Evolutionary conservation across 2,329 filamentous ascomycete genomes (phyloP), one percentile per base, ranked within the genome.

Genomic region (Dothistroma septosporum): DNA sequence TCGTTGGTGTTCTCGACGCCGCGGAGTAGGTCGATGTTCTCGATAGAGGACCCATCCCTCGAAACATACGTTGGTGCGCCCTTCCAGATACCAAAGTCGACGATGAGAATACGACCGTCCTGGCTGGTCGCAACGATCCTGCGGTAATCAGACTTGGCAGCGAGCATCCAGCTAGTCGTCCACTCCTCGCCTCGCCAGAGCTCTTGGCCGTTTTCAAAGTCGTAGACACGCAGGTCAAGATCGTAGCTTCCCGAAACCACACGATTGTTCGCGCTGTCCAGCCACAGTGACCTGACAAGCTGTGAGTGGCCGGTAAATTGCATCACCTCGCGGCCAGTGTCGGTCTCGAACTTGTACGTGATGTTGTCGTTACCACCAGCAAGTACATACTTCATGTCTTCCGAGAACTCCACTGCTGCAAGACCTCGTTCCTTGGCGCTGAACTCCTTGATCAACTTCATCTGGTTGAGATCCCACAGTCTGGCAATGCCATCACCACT

Each of bases 81-180:
- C 52, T 69, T 68, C 55, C 64, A 60, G 19, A 72, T 66, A 19
- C 85, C 94, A 78, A 97, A 99, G 77, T 99, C 94, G 82, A 97
- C 88, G 62, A 99, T 89, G 61, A 97, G 78, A 55, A 95, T 92
- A 73, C 95, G 88, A 35, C 92, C 90, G 71, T 97, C 92, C 76
- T 99, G 94, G 54, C 92, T 94, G 0, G 93, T 96, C 69, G 91
- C 94, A 64, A 99, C 90, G 64, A 99, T 94, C 63, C 94, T 86
- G 61, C 93, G 84, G 76, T 97, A 97, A 73, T 99, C 93, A 64
- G 90, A 92, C 82, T 97, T 97, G 55, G 94, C 94, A 65, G 91
- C 92, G 61, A 99, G 79, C 71, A 99, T 95, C 94, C 94, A 99
- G 76, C 91, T 96, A 11, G 89, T 88, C 61, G 96, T 96, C 92